Evolutionary conservation across 208 protist genomes (phyloP), one percentile per base, ranked within the genome.

Genomic region (Herpetomonas tarakana): DNA sequence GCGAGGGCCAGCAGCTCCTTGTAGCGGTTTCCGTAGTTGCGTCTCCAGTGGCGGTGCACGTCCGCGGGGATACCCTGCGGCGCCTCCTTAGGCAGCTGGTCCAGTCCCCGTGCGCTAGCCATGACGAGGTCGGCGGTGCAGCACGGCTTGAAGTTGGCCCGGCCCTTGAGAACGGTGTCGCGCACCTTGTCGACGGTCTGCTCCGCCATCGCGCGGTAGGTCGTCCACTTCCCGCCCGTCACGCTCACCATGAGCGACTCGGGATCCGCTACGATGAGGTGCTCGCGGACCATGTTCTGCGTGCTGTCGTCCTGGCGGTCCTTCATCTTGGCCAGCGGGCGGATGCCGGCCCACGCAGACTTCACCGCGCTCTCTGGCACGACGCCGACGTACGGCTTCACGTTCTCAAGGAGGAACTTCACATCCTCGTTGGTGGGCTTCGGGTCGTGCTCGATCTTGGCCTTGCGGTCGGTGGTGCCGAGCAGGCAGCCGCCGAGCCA

Each of bases 191-290:
- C 81, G 21, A 97, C 80, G 2, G 83, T 76, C 62, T 98, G 87
- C 78, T 98, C 79, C 14, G 91, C 84, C 71, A 98, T 98, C 62
- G 86, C 81, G 58, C 96, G 91, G 78, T 97, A 98, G 28, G 94
- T 98, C 45, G 96, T 98, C 95, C 96, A 98, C 78, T 98, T 98
- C 38, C 96, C 96, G 22, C 96, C 96, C 4, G 82, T 82, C 24
- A 98, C 83, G 57, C 83, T 91, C 11, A 98, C 31, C 31, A 97
- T 81, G 38, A 61, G 85, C 35, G 68, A 59, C 26, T 72, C n/a
- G 30, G 55, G 50, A 54, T 91, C 78, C 1, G 86, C 77, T 11
- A 88, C 68, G 64, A 98, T 85, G 59, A 93, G 66, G 76, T 98
- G 94, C 66, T 98, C 94, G 18, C 96, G 87, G 21, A 93, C 83